These are phyloP conservation scores for Coemansia sp. DNA, from an alignment of 192 early-diverging fungal species.

Conservation along the genomic window DNA sequence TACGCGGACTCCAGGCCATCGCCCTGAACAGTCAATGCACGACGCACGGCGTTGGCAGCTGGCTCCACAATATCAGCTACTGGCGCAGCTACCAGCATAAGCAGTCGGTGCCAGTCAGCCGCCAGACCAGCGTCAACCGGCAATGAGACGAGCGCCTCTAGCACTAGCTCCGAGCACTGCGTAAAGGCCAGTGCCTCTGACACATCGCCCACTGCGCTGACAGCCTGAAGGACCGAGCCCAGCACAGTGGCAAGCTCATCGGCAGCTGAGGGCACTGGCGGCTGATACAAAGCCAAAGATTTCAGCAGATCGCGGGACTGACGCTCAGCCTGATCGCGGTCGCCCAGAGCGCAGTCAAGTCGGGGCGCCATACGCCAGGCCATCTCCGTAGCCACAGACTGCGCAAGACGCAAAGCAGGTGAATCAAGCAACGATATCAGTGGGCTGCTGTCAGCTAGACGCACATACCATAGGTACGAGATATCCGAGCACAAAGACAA, in stretches of 20 bases:
- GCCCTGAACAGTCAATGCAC: slow-evolving; percentile 5
- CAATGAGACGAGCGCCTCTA: slow-evolving; percentile 3
- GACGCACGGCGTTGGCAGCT: slow-evolving; percentile 14
- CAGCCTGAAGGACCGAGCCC: neutral
- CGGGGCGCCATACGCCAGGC: slow-evolving; percentile 22
- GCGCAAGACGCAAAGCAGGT: slow-evolving; percentile 15
- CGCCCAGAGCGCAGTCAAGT: slow-evolving; percentile 23
- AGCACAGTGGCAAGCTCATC: slow-evolving; percentile 9
- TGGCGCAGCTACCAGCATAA: slow-evolving; percentile 1
- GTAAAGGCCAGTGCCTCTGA: neutral
- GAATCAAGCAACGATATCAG: slow-evolving; percentile 4
- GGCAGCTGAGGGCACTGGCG: neutral
- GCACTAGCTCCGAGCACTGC: neutral
- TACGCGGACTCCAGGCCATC: neutral
- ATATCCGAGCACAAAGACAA: slow-evolving; percentile 36
- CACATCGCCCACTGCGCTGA: neutral
- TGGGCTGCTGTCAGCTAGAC: neutral
- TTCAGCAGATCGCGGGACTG: slow-evolving; percentile 26
- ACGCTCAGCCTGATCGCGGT: neutral
- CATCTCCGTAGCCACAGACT: slow-evolving; percentile 41
- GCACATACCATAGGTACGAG: slow-evolving; percentile 24
- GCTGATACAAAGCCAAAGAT: slow-evolving; percentile 15
- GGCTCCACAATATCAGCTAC: slow-evolving; percentile 1
- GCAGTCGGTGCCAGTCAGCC: slow-evolving; percentile 11
- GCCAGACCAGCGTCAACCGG: neutral